Conservation (phyloP, 75 land plant genomes). For the Pinus tabuliformis region DNA sequence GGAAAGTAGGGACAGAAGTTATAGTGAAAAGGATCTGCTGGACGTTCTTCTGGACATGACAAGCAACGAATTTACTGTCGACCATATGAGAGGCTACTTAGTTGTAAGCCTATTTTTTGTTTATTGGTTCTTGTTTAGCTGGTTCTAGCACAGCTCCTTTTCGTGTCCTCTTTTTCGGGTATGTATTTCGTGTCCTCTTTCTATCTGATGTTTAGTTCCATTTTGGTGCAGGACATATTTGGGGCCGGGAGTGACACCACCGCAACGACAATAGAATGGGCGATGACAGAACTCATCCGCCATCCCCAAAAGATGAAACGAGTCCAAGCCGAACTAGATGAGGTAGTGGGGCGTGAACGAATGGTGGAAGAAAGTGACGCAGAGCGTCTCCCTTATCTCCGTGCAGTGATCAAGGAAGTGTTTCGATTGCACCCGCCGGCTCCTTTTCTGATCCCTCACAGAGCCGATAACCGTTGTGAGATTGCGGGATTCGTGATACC, state of each 20-base stretch:
- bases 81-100: not conserved
- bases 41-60: not conserved
- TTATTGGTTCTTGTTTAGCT: no score
- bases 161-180: no score
- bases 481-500: constrained; percentile 27
- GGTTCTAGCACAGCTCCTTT: no score
- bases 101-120: not conserved
- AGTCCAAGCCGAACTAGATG: no score
- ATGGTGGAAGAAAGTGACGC: no score
- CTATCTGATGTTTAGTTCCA: not conserved
- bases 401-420: constrained; percentile 1
- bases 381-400: not conserved
- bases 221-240: not conserved
- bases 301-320: no score
- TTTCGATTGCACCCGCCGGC: constrained; percentile 18
- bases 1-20: not conserved
- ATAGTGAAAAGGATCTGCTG: not conserved
- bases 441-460: constrained; percentile 19
- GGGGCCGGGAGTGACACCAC: not conserved
- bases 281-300: not conserved
- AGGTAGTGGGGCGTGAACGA: not conserved
- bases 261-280: not conserved
- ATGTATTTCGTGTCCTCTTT: not conserved
- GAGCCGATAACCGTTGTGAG: not conserved
- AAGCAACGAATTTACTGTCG: not conserved